These are phyloP conservation scores for Physcia stellaris DNA, from an alignment of 495 filamentous ascomycete genomes.

Conservation along the genomic window DNA sequence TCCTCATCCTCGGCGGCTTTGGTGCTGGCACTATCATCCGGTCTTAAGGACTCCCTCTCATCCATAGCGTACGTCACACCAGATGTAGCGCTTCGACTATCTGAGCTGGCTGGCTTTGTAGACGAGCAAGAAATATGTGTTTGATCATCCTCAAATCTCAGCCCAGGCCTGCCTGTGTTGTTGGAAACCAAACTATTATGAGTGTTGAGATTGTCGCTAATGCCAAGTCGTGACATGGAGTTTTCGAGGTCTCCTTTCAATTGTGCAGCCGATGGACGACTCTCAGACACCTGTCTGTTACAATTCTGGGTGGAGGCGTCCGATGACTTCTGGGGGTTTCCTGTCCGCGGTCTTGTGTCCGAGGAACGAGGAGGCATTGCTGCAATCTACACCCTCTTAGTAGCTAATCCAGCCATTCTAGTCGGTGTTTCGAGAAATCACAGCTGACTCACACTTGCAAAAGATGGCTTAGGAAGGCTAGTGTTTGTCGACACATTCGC, in stretches of 20 bases:
- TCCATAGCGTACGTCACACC: slow-evolving; percentile 85
- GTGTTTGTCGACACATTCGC: slow-evolving; percentile 14
- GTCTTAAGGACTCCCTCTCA: slow-evolving; percentile 85
- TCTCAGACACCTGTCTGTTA: slow-evolving; percentile 5
- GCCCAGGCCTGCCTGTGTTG: too few species aligned
- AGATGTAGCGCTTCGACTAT: slow-evolving; percentile 84
- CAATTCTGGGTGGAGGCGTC: too few species aligned
- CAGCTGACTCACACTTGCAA: slow-evolving; percentile 20
- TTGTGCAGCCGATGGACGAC: slow-evolving; percentile 5
- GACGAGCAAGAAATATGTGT: slow-evolving; percentile 63
- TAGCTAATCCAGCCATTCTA: slow-evolving; percentile 4
- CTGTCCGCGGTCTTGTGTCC: slow-evolving; percentile 5
- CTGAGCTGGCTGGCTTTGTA: slow-evolving; percentile 74
- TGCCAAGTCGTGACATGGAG: slow-evolving; percentile 12
- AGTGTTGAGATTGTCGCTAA: slow-evolving; percentile 8
- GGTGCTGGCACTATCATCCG: slow-evolving; percentile 87
- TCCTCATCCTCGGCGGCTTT: slow-evolving; percentile 86
- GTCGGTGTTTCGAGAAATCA: background rate
- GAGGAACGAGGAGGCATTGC: slow-evolving; percentile 14
- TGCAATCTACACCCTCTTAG: slow-evolving; percentile 9
- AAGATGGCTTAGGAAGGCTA: slow-evolving; percentile 24
- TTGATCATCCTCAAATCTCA: slow-evolving; percentile 33
- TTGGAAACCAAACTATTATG: too few species aligned
- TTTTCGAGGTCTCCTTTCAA: slow-evolving; percentile 10
- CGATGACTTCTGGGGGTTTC: background rate